These are phyloP conservation scores for Pleomassaria siparia DNA, from an alignment of 2,329 filamentous ascomycete species.

Conservation along the genomic window DNA sequence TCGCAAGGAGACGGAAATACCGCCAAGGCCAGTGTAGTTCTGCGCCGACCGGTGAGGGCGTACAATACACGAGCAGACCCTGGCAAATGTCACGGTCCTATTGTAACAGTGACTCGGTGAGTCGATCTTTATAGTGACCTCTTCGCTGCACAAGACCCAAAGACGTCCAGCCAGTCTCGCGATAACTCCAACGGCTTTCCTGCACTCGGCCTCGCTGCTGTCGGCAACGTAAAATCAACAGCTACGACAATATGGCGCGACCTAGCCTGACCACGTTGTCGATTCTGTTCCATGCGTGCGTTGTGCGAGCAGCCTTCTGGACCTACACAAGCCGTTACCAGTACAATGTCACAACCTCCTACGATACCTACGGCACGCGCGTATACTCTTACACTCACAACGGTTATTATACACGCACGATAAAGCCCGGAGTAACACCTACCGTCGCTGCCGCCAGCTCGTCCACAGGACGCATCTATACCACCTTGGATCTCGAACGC, in stretches of 20 bases:
- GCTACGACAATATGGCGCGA: neutral
- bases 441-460: slow-evolving; percentile 23
- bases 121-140: slow-evolving; percentile 2
- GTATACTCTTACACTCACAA: slow-evolving; percentile 7
- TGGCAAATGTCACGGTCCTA: neutral
- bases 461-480: slow-evolving; percentile 1
- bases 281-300: neutral
- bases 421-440: slow-evolving; percentile 29
- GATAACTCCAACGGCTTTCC: neutral
- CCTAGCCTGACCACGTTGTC: neutral
- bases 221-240: neutral
- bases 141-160: neutral
- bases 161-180: neutral
- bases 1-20: neutral
- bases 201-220: neutral
- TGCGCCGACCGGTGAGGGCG: neutral
- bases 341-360: slow-evolving; percentile 3
- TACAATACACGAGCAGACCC: too few relatives aligned
- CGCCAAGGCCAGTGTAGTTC: neutral
- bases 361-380: slow-evolving; percentile 16
- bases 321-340: slow-evolving; percentile 1
- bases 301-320: slow-evolving; percentile 3
- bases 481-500: slow-evolving; percentile 15
- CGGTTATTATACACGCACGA: slow-evolving; percentile 11
- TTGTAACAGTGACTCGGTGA: neutral